These are phyloP conservation scores for Pestalotiopsis sp. DNA, from an alignment of 2,329 filamentous ascomycete species.

Conservation along the genomic window DNA sequence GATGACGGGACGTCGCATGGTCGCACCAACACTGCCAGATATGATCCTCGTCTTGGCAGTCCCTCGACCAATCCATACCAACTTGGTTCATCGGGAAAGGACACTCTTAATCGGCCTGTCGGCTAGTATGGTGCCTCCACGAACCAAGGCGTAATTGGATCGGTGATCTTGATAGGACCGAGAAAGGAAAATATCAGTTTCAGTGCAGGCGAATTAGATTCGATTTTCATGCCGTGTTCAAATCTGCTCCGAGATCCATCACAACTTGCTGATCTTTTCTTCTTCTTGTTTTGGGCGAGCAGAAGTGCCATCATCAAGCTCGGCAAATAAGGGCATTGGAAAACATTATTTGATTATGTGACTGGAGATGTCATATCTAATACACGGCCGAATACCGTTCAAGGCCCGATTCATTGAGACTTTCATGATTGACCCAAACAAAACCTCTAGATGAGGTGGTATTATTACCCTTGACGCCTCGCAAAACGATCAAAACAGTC, in stretches of 20 bases:
- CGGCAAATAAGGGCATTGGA: no score
- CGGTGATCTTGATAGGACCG: no score
- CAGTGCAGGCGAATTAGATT: no score
- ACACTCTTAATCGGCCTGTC: no score
- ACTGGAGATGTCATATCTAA: constrained; percentile 5
- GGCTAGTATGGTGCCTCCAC: no score
- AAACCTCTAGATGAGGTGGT: background rate
- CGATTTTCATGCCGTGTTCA: no score
- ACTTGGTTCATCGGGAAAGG: background rate
- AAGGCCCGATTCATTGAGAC: background rate
- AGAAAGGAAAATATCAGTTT: no score
- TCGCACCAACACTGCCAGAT: background rate
- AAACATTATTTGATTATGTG: background rate
- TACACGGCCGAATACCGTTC: background rate
- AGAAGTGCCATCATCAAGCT: no score
- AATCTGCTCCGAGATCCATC: no score
- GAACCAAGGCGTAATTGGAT: no score
- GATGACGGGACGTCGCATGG: background rate
- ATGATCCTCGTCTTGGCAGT: background rate
- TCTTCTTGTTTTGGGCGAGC: no score
- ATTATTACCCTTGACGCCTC: background rate
- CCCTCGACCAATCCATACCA: background rate
- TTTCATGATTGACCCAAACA: background rate
- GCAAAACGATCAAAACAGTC: background rate
- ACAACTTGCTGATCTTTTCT: no score